phyloP scores from a whole-genome alignment of 345 rosid genomes.

The Arabis alpina region DNA sequence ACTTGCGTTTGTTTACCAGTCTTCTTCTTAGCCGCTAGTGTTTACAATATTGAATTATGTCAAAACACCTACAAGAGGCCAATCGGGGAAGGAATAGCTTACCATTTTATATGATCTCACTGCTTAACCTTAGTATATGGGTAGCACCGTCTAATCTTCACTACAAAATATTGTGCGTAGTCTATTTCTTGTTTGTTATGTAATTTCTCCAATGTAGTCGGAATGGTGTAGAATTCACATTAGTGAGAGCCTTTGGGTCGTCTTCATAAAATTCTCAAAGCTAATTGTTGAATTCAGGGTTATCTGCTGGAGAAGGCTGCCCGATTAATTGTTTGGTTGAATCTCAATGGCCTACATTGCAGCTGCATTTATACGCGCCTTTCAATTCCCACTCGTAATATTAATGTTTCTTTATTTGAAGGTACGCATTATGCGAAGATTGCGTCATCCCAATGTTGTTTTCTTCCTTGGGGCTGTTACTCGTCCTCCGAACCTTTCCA shows the following conservation, averaged over 20 bases:
- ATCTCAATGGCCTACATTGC: constrained; percentile 13
- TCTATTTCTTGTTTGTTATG: constrained; percentile 5
- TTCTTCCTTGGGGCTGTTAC: constrained; percentile 99
- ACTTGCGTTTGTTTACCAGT: constrained; percentile 18
- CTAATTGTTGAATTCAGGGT: neutral
- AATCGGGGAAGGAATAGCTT: constrained; percentile 13
- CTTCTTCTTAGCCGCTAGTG: constrained; percentile 16
- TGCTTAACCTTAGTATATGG: constrained; percentile 9
- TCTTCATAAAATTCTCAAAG: constrained; percentile 6
- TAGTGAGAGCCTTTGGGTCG: neutral
- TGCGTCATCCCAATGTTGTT: constrained; percentile 98
- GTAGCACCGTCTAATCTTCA: constrained; percentile 1
- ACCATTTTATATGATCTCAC: constrained; percentile 14
- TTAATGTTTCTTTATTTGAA: constrained; percentile 32
- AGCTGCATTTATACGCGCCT: constrained; percentile 6
- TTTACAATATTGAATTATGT: neutral
- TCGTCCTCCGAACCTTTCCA: constrained; percentile 98
- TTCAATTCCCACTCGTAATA: constrained; percentile 11
- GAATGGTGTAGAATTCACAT: constrained; percentile 10
- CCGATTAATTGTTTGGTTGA: constrained; percentile 18
- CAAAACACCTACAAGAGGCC: constrained; percentile 10
- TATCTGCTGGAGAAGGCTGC: constrained; percentile 21
- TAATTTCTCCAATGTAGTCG: neutral
- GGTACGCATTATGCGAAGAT: constrained; percentile 98
- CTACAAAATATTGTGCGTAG: neutral